These are phyloP conservation scores for Cordyceps tenuipes DNA, from an alignment of 2,329 filamentous ascomycete genomes.

Conservation along the genomic window DNA sequence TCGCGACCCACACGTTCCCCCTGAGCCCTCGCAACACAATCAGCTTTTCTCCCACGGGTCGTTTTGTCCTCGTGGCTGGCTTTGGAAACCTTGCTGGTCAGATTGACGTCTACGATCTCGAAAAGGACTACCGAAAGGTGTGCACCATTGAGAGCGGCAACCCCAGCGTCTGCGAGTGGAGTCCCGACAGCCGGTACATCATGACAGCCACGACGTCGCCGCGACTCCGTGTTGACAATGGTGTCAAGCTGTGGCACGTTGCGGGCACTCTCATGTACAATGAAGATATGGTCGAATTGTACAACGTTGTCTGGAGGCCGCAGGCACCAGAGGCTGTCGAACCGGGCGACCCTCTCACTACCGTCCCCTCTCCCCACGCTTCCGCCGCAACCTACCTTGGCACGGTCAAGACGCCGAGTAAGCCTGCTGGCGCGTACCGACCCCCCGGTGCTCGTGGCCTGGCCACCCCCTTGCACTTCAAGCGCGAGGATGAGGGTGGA, in stretches of 20 bases:
- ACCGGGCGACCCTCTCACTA: conserved; percentile 61
- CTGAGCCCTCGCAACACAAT: conserved; percentile 90
- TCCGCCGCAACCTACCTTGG: conserved; percentile 77
- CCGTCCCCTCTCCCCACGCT: conserved; percentile 68
- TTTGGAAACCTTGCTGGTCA: conserved; percentile 97
- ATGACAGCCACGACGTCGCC: conserved; percentile 97
- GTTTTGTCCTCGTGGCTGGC: conserved; percentile 87
- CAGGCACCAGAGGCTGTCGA: conserved; percentile 52
- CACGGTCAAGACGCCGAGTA: conserved; percentile 87
- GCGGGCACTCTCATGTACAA: conserved; percentile 86
- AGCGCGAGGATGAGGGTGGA: conserved; percentile 94
- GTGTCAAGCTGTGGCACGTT: conserved; percentile 90
- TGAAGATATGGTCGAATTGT: conserved; percentile 89
- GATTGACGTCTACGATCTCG: conserved; percentile 94
- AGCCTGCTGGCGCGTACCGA: conserved; percentile 93
- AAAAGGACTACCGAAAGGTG: conserved; percentile 88
- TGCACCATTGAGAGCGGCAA: conserved; percentile 93
- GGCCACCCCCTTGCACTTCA: conserved; percentile 85
- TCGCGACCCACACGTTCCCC: conserved; percentile 76
- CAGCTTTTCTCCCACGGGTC: conserved; percentile 84
- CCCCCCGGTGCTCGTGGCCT: conserved; percentile 88
- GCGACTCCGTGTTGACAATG: conserved; percentile 91
- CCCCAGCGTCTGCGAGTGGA: conserved; percentile 95
- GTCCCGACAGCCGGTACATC: conserved; percentile 89
- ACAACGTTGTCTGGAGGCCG: conserved; percentile 84